phyloP scores from a whole-genome alignment of 176 grass and related monocot genomes.

The Oryza brachyantha region DNA sequence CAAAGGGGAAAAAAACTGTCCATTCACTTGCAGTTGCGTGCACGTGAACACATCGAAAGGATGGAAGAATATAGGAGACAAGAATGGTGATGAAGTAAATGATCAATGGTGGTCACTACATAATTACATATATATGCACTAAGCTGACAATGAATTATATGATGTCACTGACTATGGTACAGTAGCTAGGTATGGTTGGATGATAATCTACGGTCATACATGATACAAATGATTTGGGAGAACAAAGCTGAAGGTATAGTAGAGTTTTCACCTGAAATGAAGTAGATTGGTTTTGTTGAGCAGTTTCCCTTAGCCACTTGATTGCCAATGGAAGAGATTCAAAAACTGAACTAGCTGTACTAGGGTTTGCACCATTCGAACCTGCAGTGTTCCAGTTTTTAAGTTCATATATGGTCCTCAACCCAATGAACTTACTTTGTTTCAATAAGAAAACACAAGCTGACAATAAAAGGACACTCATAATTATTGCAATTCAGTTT shows the following conservation, averaged over 20 bases:
- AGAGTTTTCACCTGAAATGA: conserved; percentile 60
- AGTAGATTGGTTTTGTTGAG: conserved; percentile 52
- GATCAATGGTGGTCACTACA: background rate
- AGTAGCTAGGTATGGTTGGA: background rate
- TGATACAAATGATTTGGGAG: conserved; percentile 31
- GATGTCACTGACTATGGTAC: background rate
- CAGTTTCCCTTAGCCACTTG: conserved; percentile 78
- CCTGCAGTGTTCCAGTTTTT: conserved; percentile 36
- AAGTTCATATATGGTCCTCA: conserved; percentile 33
- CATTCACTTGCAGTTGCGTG: background rate
- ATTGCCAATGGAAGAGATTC: conserved; percentile 74
- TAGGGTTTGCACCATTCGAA: conserved; percentile 37
- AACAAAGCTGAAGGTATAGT: conserved; percentile 8
- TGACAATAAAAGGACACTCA: conserved; percentile 12
- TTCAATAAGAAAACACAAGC: conserved; percentile 25
- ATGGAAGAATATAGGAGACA: conserved; percentile 13
- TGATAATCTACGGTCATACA: conserved; percentile 4
- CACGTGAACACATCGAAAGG: background rate
- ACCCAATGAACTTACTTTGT: conserved; percentile 1
- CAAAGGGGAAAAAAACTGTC: background rate
- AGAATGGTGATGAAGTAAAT: background rate
- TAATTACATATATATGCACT: background rate
- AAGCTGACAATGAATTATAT: background rate
- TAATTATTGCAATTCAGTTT: conserved; percentile 3
- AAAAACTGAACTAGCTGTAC: conserved; percentile 57